phyloP scores from a whole-genome alignment of 225 moss, liverwort and hornwort species.

The Marchantia paleacea region DNA sequence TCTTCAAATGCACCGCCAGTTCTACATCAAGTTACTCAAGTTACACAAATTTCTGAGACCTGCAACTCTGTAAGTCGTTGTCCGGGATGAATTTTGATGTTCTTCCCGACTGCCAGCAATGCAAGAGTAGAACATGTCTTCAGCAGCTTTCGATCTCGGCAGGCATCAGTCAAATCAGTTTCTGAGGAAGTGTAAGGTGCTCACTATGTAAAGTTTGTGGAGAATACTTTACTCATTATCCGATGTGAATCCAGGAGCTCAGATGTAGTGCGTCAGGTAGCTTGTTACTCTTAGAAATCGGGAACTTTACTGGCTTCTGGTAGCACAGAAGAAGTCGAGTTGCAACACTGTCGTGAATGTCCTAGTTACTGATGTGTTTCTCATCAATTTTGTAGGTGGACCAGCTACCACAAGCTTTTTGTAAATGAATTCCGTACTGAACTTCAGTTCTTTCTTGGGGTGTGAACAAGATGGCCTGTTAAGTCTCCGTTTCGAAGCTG shows the following conservation, averaged over 20 bases:
- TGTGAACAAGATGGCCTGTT: not conserved
- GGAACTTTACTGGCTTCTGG: not conserved
- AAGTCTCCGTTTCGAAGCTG: no score
- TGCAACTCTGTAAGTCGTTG: not conserved
- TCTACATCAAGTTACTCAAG: not conserved
- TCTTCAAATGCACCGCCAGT: not conserved
- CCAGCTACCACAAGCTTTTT: not conserved
- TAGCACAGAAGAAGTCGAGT: not conserved
- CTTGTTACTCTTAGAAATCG: not conserved
- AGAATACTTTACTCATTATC: not conserved
- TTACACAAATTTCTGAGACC: not conserved
- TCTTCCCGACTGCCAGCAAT: not conserved
- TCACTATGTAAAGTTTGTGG: not conserved
- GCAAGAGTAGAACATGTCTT: conserved; percentile 11
- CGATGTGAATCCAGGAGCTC: not conserved
- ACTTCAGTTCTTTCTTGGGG: conserved; percentile 2
- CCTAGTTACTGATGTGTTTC: conserved; percentile 13
- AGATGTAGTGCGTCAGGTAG: not conserved
- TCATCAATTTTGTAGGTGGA: conserved; percentile 20
- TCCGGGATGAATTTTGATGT: not conserved
- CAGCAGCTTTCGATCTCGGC: not conserved
- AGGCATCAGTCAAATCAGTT: not conserved
- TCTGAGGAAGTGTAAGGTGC: not conserved
- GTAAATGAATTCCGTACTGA: conserved; percentile 15
- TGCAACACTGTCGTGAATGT: not conserved